phyloP scores from a whole-genome alignment of 805 yeast genomes.

The Debaryomyces maramus region DNA sequence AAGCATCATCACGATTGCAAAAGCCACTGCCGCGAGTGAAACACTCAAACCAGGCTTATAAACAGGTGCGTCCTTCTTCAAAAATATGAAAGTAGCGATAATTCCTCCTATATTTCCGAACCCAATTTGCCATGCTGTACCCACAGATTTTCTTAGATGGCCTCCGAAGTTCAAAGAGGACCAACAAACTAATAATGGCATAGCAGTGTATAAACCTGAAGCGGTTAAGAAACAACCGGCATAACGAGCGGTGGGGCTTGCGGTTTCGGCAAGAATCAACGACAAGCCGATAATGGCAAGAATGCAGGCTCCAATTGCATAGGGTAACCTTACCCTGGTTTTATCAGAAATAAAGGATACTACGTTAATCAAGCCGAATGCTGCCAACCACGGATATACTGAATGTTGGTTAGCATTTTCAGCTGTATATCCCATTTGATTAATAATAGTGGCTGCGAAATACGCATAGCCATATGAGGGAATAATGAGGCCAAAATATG shows the following conservation, averaged over 20 bases:
- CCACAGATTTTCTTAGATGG: conserved; percentile 58
- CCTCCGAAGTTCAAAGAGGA: conserved; percentile 60
- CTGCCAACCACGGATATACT: conserved; percentile 81
- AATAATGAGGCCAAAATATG: conserved; percentile 63
- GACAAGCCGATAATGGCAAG: conserved; percentile 54
- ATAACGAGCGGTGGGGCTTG: conserved; percentile 45
- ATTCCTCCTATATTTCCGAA: conserved; percentile 77
- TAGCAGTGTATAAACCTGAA: conserved; percentile 58
- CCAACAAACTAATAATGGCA: conserved; percentile 76
- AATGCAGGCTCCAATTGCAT: conserved; percentile 29
- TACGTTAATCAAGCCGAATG: conserved; percentile 65
- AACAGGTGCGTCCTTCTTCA: conserved; percentile 56
- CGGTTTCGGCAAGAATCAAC: conserved; percentile 49
- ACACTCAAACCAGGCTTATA: conserved; percentile 56
- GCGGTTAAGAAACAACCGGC: conserved; percentile 65
- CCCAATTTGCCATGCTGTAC: conserved; percentile 63
- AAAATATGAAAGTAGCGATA: conserved; percentile 58
- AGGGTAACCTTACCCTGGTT: conserved; percentile 46
- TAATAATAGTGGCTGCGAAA: conserved; percentile 68
- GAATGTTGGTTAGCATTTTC: conserved; percentile 77
- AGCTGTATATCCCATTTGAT: conserved; percentile 61
- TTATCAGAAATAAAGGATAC: conserved; percentile 66
- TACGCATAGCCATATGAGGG: conserved; percentile 79
- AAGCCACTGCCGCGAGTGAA: conserved; percentile 47
- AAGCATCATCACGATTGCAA: conserved; percentile 37